Evolutionary conservation across 176 grass and related monocot genomes (phyloP).

Genomic region (Alloteropsis semialata): DNA sequence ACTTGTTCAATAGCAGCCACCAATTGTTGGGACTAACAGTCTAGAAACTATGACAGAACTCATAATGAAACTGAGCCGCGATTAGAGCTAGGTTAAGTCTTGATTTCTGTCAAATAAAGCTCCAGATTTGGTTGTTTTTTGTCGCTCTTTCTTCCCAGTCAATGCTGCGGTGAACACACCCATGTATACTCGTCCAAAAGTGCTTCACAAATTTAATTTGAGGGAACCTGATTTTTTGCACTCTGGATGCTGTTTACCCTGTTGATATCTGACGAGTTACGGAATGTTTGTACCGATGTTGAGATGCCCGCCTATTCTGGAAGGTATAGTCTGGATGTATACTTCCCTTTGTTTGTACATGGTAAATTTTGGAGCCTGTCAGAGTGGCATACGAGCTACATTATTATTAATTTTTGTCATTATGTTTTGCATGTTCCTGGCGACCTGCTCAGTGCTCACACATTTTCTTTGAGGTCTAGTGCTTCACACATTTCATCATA

Average conservation of each 20-base stretch:
- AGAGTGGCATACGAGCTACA: background rate
- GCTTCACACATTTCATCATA: background rate
- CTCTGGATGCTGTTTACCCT: background rate
- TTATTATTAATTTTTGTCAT: no score
- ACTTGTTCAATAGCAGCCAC: background rate
- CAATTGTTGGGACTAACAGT: conserved; percentile 7
- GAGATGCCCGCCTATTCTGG: background rate
- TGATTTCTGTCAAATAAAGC: conserved; percentile 40
- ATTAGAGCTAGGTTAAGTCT: background rate
- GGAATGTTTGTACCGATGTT: background rate
- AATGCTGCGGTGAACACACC: background rate
- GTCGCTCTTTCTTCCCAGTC: background rate
- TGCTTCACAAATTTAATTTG: background rate
- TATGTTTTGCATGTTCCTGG: background rate
- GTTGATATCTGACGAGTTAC: background rate
- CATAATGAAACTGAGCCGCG: conserved; percentile 15
- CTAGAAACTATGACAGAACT: background rate
- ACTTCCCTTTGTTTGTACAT: background rate
- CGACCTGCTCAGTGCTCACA: background rate
- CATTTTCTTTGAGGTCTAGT: no score
- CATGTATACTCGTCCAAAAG: background rate
- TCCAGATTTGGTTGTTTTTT: conserved; percentile 20
- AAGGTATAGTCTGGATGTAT: background rate
- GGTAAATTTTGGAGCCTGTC: background rate
- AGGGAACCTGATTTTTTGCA: background rate